Conservation (phyloP, 345 rosid species). For the Dimocarpus longan region DNA sequence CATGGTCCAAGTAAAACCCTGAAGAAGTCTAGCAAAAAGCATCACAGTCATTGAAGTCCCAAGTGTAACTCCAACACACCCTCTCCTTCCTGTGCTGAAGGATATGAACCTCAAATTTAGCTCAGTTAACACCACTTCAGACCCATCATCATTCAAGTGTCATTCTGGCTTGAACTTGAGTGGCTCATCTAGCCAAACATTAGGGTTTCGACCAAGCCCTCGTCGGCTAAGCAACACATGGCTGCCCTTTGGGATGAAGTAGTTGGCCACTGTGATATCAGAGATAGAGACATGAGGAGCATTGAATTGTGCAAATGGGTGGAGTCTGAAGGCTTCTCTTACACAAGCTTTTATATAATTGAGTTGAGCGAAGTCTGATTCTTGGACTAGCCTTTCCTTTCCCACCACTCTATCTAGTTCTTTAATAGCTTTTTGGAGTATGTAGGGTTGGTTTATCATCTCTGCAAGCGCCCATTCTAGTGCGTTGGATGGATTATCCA, state of each 20-base stretch:
- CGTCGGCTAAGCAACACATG: slow-evolving; percentile 42
- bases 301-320: slow-evolving; percentile 49
- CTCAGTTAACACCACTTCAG: slow-evolving; percentile 31
- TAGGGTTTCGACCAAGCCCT: slow-evolving; percentile 51
- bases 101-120: slow-evolving; percentile 39
- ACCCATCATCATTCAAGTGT: slow-evolving; percentile 26
- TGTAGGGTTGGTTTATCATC: slow-evolving; percentile 49
- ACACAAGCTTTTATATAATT: slow-evolving; percentile 55
- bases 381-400: slow-evolving; percentile 49
- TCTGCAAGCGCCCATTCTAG: slow-evolving; percentile 60
- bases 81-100: slow-evolving; percentile 54
- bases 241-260: slow-evolving; percentile 62
- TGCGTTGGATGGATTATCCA: slow-evolving; percentile 64
- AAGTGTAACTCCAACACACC: slow-evolving; percentile 36
- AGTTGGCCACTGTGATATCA: slow-evolving; percentile 35
- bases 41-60: slow-evolving; percentile 51
- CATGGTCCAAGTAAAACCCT: slow-evolving; percentile 45
- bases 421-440: slow-evolving; percentile 38
- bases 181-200: slow-evolving; percentile 46
- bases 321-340: slow-evolving; percentile 56
- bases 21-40: slow-evolving; percentile 55
- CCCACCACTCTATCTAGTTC: slow-evolving; percentile 55
- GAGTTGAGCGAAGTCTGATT: slow-evolving; percentile 45
- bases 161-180: slow-evolving; percentile 47
- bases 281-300: slow-evolving; percentile 42